phyloP scores from a whole-genome alignment of 2,329 filamentous ascomycete species.

The Tolypocladium ophioglossoides region DNA sequence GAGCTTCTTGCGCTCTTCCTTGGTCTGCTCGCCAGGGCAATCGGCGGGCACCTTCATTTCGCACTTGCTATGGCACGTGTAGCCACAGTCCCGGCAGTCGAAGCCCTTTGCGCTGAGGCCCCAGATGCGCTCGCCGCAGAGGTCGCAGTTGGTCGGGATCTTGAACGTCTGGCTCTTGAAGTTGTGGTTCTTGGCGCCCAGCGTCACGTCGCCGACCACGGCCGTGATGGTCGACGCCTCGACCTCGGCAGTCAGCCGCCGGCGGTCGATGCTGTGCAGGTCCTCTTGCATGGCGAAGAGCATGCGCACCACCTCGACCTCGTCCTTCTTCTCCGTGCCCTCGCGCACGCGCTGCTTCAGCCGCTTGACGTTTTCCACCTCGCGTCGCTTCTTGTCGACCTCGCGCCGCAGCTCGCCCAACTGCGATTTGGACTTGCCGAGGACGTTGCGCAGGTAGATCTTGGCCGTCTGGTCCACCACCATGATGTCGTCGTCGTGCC shows the following conservation, averaged over 20 bases:
- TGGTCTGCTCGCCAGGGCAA: constrained; percentile 85
- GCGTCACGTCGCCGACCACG: constrained; percentile 81
- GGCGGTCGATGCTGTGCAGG: constrained; percentile 74
- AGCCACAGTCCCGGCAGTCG: constrained; percentile 91
- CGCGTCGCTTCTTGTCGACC: constrained; percentile 73
- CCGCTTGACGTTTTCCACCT: constrained; percentile 69
- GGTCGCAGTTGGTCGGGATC: constrained; percentile 95
- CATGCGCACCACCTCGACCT: constrained; percentile 73
- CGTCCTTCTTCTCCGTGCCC: constrained; percentile 79
- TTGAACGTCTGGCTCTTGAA: constrained; percentile 99
- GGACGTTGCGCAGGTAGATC: constrained; percentile 80
- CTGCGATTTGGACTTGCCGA: constrained; percentile 82
- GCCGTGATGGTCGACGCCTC: constrained; percentile 89
- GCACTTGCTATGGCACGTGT: constrained; percentile 97
- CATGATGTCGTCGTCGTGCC: constrained; percentile 88
- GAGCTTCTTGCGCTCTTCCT: constrained; percentile 91
- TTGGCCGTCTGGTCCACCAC: constrained; percentile 79
- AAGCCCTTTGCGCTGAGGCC: constrained; percentile 93
- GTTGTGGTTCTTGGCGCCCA: constrained; percentile 90
- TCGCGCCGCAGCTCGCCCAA: constrained; percentile 72
- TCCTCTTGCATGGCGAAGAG: constrained; percentile 78
- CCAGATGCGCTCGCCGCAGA: constrained; percentile 96
- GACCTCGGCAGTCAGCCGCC: constrained; percentile 78
- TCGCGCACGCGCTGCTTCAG: constrained; percentile 68
- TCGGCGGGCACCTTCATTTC: constrained; percentile 97